Evolutionary conservation across 164 flowering plant genomes (phyloP), one percentile per base, ranked within the genome.

Genomic region (Pachysandra terminalis): DNA sequence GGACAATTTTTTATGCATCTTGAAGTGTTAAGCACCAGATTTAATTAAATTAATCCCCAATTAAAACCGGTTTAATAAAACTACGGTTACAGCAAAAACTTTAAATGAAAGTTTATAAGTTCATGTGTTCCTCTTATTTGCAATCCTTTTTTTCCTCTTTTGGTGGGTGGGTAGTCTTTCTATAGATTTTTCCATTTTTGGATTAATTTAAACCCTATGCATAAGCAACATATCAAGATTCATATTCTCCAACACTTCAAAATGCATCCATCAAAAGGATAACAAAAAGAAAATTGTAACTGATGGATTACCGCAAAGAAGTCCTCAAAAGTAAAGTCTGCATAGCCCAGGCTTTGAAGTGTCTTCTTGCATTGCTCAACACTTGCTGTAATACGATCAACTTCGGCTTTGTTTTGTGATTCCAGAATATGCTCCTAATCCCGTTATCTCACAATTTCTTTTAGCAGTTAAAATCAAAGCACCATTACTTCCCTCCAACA

Each of bases 321-420:
- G 67, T 95, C 99, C 80, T 95, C 99, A 76, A 90, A 95, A 7
- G 99, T 95, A 65, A 95, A 95, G 32, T 92, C 98, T 19, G 86
- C 80, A 75, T 95, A 85, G 59, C 99, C 99, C 72, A 92, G 77
- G 57, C 74, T 78, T 68, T 81, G 93, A 73, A 95, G 96, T 52
- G 93, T 89, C 82, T 81, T 85, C 76, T 87, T 83, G 83, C 99
- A 90, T 60, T 84, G 71, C 72, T 92, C 96, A 66, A 95, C 87
- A 71, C 87, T 86, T 54, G 68, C 75, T 70, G 65, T 86, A 59
- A 95, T 73, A 40, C 94, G 96, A 51, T 82, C 89, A 81, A 92
- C 94, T 80, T 95, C 99, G 17, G 73, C 80, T 71, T 58, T 74
- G 75, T 92, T 94, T 85, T 92, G 94, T 25, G 90, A 78, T 72